Base-by-base conservation (phyloP, 108 stramenopile species). In the Parmales sp. region DNA sequence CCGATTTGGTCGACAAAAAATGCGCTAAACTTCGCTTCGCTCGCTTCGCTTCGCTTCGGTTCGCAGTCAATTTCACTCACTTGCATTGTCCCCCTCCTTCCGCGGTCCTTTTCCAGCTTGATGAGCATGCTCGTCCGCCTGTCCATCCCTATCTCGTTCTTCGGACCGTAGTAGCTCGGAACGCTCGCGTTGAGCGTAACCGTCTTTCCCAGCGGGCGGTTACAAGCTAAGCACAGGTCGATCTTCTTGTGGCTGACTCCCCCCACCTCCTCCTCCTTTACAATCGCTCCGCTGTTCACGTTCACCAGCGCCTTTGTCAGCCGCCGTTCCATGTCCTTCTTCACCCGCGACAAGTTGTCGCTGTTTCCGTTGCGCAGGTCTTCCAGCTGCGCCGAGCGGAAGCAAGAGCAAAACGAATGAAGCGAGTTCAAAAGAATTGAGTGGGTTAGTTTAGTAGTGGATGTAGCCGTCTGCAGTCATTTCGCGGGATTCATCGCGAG, bases 151-250 rank as follows among this genome's bases (percentile, higher is more conserved):
- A 34, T 60, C 8, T 28, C 31, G 31, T 60, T 34, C 29, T 60
- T 11, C 54, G 36, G 31, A 16, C 31, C 31, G 26, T 34, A 28
- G 54, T 60, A 60, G 54, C 36, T 34, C 8, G n/a, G 11, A 11
- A 60, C 54, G 2, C n/a, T 3, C 54, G 54, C 26, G n/a, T 11
- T 19, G 6, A 60, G 16, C 6, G 29, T 60, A 13, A 60, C 54
- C 11, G n/a, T 34, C 26, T 60, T 60, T 20, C 54, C 54, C 54
- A 60, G 29, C 8, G 54, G 54, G 31, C 54, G 29, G 31, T 60
- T 60, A 34, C 54, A 60, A 2, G 54, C 54, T 11, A 60, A 34
- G 54, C 54, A 60, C 31, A 60, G 54, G 54, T 60, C 54, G 8
- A 60, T 28, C 26, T 60, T 60, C 29, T 60, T 28, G 54, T 60